These are phyloP conservation scores for Neurospora sp. DNA, from an alignment of 495 filamentous ascomycete genomes.

Conservation along the genomic window DNA sequence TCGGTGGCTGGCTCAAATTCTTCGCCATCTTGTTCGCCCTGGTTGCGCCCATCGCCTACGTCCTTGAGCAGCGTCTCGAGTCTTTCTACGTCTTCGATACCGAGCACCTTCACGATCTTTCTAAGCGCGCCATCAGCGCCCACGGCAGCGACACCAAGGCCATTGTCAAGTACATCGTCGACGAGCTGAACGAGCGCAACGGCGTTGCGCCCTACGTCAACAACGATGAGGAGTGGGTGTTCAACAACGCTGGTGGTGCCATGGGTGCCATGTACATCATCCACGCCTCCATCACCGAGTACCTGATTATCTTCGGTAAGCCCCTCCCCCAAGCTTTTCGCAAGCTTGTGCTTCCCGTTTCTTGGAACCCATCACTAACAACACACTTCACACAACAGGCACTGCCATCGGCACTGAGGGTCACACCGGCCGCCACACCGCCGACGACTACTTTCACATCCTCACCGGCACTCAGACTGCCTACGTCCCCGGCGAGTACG, in stretches of 20 bases:
- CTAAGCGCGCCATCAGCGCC: constrained; percentile 50
- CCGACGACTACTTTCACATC: constrained; percentile 91
- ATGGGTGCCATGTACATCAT: constrained; percentile 89
- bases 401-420: constrained; percentile 83
- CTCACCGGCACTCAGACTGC: constrained; percentile 63
- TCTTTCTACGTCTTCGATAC: constrained; percentile 69
- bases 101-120: constrained; percentile 56
- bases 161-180: constrained; percentile 56
- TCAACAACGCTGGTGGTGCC: constrained; percentile 73
- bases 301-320: constrained; percentile 68
- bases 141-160: constrained; percentile 63
- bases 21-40: constrained; percentile 51
- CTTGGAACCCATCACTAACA: not conserved
- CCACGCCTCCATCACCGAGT: constrained; percentile 67
- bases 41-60: constrained; percentile 49
- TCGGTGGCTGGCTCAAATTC: constrained; percentile 38
- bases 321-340: not conserved
- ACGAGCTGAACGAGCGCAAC: constrained; percentile 38
- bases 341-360: not conserved
- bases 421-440: constrained; percentile 76
- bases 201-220: constrained; percentile 41
- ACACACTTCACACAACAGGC: constrained; percentile 29
- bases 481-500: constrained; percentile 58
- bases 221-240: constrained; percentile 54
- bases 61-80: constrained; percentile 58